Percentiles rank a stretch among this genome's conserved stretches.
Evolutionary conservation across 257 asterid genomes (phyloP).

Genomic region (Galeopsis tetrahit): DNA sequence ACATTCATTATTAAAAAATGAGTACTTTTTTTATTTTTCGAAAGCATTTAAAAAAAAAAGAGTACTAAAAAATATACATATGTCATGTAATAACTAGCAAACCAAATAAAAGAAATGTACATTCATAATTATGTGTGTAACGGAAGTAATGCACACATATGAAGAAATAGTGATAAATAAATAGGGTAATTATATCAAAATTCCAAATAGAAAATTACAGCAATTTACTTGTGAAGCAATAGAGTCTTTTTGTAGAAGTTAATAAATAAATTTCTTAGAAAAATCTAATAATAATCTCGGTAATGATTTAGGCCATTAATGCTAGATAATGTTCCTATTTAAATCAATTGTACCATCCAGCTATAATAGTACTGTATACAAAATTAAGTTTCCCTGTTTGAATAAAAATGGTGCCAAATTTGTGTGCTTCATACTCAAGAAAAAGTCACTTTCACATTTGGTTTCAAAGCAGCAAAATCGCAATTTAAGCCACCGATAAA

Average conservation of each 20-base stretch:
- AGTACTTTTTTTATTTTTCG: too few species aligned
- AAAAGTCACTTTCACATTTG: background rate
- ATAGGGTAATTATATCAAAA: background rate
- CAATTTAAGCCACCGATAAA: background rate
- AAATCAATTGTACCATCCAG: slow-evolving; percentile 32
- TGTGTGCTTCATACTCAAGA: slow-evolving; percentile 26
- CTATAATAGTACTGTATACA: background rate
- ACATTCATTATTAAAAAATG: too few species aligned
- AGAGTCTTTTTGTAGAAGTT: slow-evolving; percentile 16
- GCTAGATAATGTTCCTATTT: slow-evolving; percentile 35
- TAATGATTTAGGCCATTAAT: slow-evolving; percentile 46
- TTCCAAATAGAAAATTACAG: background rate
- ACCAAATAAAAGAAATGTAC: background rate
- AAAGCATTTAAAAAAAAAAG: too few species aligned
- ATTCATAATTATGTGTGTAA: background rate
- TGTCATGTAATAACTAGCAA: background rate
- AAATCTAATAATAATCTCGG: slow-evolving; percentile 40
- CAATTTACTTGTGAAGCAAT: slow-evolving; percentile 29
- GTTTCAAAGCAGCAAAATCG: background rate
- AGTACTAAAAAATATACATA: background rate
- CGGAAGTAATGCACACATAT: background rate
- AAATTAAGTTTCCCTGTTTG: slow-evolving; percentile 26
- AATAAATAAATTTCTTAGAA: slow-evolving; percentile 21
- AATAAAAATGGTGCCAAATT: slow-evolving; percentile 29
- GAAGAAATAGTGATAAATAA: background rate